Evolutionary conservation across 163 green algal genomes (phyloP), one percentile per base, ranked within the genome.

Genomic region (Scenedesmus sp.): DNA sequence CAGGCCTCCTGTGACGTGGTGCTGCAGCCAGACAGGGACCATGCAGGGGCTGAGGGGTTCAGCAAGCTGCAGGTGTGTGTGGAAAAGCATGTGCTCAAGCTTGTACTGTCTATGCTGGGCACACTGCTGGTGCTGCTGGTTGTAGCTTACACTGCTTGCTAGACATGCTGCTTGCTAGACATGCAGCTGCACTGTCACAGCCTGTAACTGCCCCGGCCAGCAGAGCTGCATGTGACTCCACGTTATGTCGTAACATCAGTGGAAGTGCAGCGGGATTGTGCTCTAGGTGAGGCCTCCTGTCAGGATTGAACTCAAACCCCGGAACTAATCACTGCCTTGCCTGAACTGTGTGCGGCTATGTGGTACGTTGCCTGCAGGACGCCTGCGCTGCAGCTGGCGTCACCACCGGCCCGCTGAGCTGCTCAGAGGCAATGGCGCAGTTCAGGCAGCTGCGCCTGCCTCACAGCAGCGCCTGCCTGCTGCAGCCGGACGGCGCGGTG

Each of bases 361-460:
- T 82, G 73, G 18, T 82, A 56, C 54, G 23, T 52, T 56, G 34
- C 62, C 18, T 91, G 73, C 55, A 87, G 83, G 82, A 81, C 9
- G 67, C 90, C 2, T 89, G 82, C 15, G 23, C 13, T 16, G 15
- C 90, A 54, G 90, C 83, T 18, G 90, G 90, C 64, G 70, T 89
- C 0, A 8, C 46, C 2, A 73, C 90, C 8, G 55, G 70, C 2
- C 90, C 18, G 55, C 70, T 92, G 54, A 81, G 67, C 26, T 52
- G 55, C n/a, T 70, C 34, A 55, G 90, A 92, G 83, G 66, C 56
- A 9, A 76, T 26, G 6, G 76, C 67, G 18, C 67, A 56, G 15
- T 82, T 87, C 84, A 81, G 82, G 83, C 83, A 87, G 90, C 67
- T 90, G 67, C 67, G 56, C 59, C 83, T 92, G 34, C 57, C 90